These are phyloP conservation scores for Emiliania huxleyi DNA, from an alignment of 78 protist genomes.

Conservation along the genomic window DNA sequence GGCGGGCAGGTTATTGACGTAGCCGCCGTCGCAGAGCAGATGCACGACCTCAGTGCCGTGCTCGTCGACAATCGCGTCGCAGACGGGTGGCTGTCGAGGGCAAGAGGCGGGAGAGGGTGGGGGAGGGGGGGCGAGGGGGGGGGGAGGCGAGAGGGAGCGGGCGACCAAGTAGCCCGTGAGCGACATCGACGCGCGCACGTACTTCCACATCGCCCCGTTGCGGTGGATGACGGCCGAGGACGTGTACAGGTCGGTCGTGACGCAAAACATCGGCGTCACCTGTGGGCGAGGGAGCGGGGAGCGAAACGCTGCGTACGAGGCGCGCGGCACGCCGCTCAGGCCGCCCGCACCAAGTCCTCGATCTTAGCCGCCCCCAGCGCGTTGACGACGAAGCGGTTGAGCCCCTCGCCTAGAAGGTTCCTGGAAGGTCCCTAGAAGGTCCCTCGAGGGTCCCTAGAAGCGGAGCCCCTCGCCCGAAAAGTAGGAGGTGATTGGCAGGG, in stretches of 20 bases:
- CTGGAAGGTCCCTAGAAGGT: too few species aligned
- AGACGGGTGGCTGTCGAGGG: too few species aligned
- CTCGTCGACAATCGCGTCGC: neutral
- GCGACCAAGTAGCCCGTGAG: neutral
- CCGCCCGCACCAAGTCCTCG: neutral
- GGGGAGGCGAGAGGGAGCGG: too few species aligned
- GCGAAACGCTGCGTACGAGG: too few species aligned
- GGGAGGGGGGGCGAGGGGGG: too few species aligned
- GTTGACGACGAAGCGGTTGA: neutral
- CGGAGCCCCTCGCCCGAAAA: neutral
- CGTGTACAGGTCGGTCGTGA: neutral
- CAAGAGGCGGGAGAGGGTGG: too few species aligned
- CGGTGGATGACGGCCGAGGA: neutral
- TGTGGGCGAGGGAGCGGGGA: too few species aligned
- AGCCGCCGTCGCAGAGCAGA: neutral
- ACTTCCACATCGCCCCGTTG: neutral
- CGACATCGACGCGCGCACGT: neutral
- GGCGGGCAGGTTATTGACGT: neutral
- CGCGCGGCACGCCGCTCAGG: too few species aligned
- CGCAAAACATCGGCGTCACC: neutral
- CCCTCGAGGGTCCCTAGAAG: too few species aligned
- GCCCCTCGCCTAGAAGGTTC: neutral
- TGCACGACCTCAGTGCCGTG: neutral
- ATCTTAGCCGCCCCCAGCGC: neutral
- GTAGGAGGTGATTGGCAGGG: neutral